Percentiles rank a stretch among this genome's conserved stretches.
Conservation (phyloP, 2,329 filamentous ascomycete species). For the Scortechinia acanthostroma region DNA sequence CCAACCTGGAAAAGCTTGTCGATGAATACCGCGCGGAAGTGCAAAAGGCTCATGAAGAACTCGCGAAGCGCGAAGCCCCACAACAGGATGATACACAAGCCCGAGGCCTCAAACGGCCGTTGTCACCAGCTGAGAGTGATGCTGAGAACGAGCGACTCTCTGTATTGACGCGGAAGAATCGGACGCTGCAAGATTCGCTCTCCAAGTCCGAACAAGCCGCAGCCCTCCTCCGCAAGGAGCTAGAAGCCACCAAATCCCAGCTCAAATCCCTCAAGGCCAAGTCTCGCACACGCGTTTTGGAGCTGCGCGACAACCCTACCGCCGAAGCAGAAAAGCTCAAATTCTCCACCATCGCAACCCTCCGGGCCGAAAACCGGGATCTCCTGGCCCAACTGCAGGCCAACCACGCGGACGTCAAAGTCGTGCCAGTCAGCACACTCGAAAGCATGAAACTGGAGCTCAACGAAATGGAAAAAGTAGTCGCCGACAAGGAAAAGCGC, state of each 20-base stretch:
- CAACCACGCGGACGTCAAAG: constrained; percentile 26
- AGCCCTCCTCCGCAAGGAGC: constrained; percentile 68
- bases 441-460: constrained; percentile 71
- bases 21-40: constrained; percentile 81
- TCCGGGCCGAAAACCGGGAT: constrained; percentile 78
- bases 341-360: constrained; percentile 66
- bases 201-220: constrained; percentile 62
- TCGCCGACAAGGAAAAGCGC: constrained; percentile 72
- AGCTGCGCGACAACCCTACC: constrained; percentile 87
- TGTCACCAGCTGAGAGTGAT: constrained; percentile 31
- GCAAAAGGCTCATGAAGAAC: constrained; percentile 64
- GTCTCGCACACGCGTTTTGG: constrained; percentile 64
- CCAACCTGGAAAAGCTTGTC: constrained; percentile 77
- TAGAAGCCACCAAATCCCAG: constrained; percentile 56
- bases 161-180: constrained; percentile 78
- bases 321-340: constrained; percentile 80
- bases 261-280: constrained; percentile 33
- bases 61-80: constrained; percentile 42
- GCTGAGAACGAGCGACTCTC: constrained; percentile 67
- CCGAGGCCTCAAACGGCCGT: constrained; percentile 39
- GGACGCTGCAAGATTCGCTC: constrained; percentile 75
- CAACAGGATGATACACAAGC: constrained; percentile 47
- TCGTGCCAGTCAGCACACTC: constrained; percentile 71
- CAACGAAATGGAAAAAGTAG: constrained; percentile 61
- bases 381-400: constrained; percentile 67